A percentile compares a stretch with the other conserved stretches of the same genome.
These are phyloP conservation scores for Ambrosia hybrid DNA, from an alignment of 140 eudicot species.

Conservation along the genomic window DNA sequence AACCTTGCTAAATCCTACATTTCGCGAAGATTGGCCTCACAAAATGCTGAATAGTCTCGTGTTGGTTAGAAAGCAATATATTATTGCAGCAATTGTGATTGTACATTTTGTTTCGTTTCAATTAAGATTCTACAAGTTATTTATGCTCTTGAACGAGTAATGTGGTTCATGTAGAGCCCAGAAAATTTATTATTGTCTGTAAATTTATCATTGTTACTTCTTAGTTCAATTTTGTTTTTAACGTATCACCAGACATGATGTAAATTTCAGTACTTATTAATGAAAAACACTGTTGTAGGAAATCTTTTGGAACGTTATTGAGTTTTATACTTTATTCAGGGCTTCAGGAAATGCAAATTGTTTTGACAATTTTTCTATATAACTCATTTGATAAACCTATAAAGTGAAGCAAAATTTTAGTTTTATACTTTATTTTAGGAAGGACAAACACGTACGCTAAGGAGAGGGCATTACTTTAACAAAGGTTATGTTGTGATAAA, in stretches of 20 bases:
- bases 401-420: too few species aligned
- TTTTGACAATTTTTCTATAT: too few species aligned
- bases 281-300: background rate
- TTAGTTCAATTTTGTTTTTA: conserved; percentile 19
- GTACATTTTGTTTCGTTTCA: conserved; percentile 25
- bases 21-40: background rate
- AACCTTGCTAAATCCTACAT: conserved; percentile 54
- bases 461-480: too few species aligned
- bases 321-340: too few species aligned
- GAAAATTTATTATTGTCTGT: conserved; percentile 14
- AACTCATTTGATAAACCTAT: too few species aligned
- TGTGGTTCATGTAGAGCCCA: conserved; percentile 20
- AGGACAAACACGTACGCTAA: too few species aligned
- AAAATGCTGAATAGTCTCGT: background rate
- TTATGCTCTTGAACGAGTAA: conserved; percentile 23
- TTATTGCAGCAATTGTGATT: conserved; percentile 14
- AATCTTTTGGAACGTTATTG: too few species aligned
- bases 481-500: too few species aligned
- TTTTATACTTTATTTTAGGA: too few species aligned
- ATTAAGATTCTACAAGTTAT: conserved; percentile 20
- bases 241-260: conserved; percentile 11
- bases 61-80: conserved; percentile 16
- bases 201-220: conserved; percentile 19
- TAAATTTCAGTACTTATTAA: conserved; percentile 15
- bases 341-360: too few species aligned